These are phyloP conservation scores for Daldinia decipiens DNA, from an alignment of 495 filamentous ascomycete species.

Conservation along the genomic window DNA sequence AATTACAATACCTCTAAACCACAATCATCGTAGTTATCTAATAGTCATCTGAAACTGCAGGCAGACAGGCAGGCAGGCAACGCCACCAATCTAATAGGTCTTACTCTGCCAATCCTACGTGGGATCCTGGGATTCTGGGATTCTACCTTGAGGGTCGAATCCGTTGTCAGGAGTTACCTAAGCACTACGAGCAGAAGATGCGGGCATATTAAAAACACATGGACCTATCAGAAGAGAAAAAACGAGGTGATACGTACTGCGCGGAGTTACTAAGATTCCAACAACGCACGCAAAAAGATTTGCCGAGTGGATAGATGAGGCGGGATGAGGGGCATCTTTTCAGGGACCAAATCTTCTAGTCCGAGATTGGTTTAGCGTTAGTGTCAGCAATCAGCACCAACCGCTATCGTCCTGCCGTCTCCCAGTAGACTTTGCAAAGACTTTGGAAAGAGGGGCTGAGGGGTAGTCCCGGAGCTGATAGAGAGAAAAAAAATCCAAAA, in stretches of 20 bases:
- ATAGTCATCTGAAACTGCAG: background rate
- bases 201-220: constrained; percentile 13
- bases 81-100: background rate
- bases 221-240: constrained; percentile 19
- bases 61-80: background rate
- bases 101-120: constrained; percentile 4
- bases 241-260: background rate
- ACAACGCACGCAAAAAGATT: constrained; percentile 33
- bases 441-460: constrained; percentile 26
- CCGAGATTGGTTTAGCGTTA: constrained; percentile 17
- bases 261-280: constrained; percentile 38
- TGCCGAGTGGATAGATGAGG: constrained; percentile 37
- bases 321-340: constrained; percentile 45
- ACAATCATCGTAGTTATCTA: too few relatives aligned
- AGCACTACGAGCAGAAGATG: constrained; percentile 13
- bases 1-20: background rate
- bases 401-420: constrained; percentile 35
- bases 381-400: constrained; percentile 23
- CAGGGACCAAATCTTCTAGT: constrained; percentile 43
- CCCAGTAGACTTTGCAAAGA: constrained; percentile 23
- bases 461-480: constrained; percentile 21
- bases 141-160: constrained; percentile 20
- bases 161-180: constrained; percentile 34
- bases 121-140: background rate
- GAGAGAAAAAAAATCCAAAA: constrained; percentile 7